phyloP scores from a whole-genome alignment of 1,284 basidiomycete species.

The Mrakiaceae sp. region DNA sequence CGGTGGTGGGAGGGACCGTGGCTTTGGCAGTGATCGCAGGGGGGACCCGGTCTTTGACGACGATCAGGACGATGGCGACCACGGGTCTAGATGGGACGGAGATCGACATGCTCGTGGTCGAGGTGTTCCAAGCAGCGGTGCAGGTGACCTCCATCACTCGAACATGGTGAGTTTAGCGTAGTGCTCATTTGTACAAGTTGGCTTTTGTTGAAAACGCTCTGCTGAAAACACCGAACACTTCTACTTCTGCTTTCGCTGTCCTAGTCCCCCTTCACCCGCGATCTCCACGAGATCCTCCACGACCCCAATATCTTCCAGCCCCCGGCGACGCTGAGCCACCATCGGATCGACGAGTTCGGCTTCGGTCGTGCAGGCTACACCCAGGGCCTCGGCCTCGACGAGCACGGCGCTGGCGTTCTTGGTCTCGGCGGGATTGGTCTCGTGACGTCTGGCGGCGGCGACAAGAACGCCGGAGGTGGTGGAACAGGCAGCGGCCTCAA shows the following conservation, averaged over 20 bases:
- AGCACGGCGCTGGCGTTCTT: conserved; percentile 53
- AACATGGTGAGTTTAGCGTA: conserved; percentile 9
- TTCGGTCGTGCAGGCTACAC: conserved; percentile 7
- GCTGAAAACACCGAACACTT: too few species aligned
- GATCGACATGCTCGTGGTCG: not conserved
- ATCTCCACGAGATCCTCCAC: conserved; percentile 57
- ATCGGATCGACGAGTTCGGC: conserved; percentile 15
- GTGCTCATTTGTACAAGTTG: too few species aligned
- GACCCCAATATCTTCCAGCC: conserved; percentile 2
- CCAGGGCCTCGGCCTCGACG: conserved; percentile 29
- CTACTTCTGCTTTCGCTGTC: too few species aligned
- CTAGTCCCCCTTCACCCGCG: conserved; percentile 52
- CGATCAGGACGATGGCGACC: conserved; percentile 8
- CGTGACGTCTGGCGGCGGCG: conserved; percentile 32
- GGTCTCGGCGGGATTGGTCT: conserved; percentile 31
- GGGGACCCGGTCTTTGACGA: not conserved
- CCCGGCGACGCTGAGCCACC: not conserved
- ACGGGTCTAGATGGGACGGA: too few species aligned
- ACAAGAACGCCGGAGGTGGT: conserved; percentile 48
- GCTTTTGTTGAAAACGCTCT: too few species aligned
- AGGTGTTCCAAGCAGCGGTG: not conserved
- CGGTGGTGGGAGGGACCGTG: not conserved
- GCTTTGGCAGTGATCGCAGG: not conserved
- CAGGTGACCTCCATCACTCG: too few species aligned
- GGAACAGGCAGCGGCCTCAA: conserved; percentile 58